Base-by-base conservation (phyloP, 2,329 filamentous ascomycete genomes). In the Phoma sp. region DNA sequence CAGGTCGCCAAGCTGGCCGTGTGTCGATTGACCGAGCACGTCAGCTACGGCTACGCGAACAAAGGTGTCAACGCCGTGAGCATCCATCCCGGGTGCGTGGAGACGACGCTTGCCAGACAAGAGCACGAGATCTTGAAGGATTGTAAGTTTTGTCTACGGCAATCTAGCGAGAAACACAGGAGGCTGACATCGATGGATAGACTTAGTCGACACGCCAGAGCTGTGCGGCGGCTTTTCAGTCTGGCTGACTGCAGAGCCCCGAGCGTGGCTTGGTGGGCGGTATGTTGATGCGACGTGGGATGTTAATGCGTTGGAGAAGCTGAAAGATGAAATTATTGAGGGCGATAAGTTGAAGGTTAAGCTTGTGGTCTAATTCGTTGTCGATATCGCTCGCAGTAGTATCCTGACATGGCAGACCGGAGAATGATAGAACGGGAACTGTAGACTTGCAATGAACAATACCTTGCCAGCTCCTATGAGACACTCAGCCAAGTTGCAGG, bases 1-100 rank as follows among this genome's bases (percentile, higher is more conserved):
- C 73, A 77, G 52, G 75, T 74, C 1, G 74, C 71, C 35, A 85
- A 85, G 63, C 69, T 83, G 32, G 82, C 82, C 1, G 57, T 82
- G 22, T 60, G 78, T 10, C 72, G 81, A 7, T 73, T 85, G 37
- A 79, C 77, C 0, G 82, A 85, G 61, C 79, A 77, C 57, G 56
- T 82, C 8, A 70, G 75, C 39, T 69, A 66, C 0, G 83, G 83
- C 42, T 68, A 71, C 51, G 55, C 39, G 0, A 52, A 33, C 1
- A 42, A 66, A 43, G 67, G 70, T 4, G 54, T 72, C 1, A 56
- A 55, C 24, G 61, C 57, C 8, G 49, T 64, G 10, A 52, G 43
- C 22, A 39, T 72, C 13, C 63, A 73, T 50, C 70, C 70, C 1
- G 70, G 70, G 3, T 65, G 61, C 32, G 63, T 73, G n/a, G 30